phyloP scores from a whole-genome alignment of 371 early-diverging fungal genomes.

The Lichtheimia ramosa region DNA sequence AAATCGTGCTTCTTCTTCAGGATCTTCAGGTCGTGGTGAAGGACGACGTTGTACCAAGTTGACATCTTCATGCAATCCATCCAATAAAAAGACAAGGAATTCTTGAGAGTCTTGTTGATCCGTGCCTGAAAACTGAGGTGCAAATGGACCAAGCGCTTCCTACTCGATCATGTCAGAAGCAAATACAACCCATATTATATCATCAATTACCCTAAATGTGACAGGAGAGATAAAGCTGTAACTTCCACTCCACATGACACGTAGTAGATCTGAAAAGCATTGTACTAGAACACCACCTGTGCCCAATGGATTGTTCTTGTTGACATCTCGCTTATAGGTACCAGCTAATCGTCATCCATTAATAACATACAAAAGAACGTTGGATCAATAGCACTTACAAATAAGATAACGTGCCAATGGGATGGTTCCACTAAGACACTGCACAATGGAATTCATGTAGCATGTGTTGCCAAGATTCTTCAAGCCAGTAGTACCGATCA shows the following conservation, averaged over 20 bases:
- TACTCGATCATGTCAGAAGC: conserved; percentile 10
- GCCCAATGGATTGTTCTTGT: conserved; percentile 78
- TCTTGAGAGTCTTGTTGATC: conserved; percentile 86
- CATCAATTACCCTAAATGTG: conserved; percentile 42
- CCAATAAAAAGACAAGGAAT: conserved; percentile 70
- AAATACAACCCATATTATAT: neutral
- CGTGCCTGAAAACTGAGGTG: conserved; percentile 61
- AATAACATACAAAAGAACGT: neutral
- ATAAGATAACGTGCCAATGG: conserved; percentile 85
- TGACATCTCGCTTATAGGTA: conserved; percentile 69
- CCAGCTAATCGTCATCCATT: conserved; percentile 44
- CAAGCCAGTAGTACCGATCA: conserved; percentile 79
- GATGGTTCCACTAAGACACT: conserved; percentile 87
- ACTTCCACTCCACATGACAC: conserved; percentile 69
- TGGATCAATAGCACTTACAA: conserved; percentile 22
- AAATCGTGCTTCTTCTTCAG: conserved; percentile 40
- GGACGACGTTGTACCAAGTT: conserved; percentile 40
- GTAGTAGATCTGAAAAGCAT: conserved; percentile 68
- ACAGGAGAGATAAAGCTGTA: conserved; percentile 60
- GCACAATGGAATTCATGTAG: conserved; percentile 96
- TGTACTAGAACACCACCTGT: conserved; percentile 76
- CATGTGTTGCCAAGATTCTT: conserved; percentile 98
- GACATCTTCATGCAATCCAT: conserved; percentile 79
- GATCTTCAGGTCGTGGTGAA: conserved; percentile 25
- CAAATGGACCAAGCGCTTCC: conserved; percentile 62